Evolutionary conservation across 805 yeast genomes (phyloP).

Genomic region (Cyberlindnera euphorbiae): DNA sequence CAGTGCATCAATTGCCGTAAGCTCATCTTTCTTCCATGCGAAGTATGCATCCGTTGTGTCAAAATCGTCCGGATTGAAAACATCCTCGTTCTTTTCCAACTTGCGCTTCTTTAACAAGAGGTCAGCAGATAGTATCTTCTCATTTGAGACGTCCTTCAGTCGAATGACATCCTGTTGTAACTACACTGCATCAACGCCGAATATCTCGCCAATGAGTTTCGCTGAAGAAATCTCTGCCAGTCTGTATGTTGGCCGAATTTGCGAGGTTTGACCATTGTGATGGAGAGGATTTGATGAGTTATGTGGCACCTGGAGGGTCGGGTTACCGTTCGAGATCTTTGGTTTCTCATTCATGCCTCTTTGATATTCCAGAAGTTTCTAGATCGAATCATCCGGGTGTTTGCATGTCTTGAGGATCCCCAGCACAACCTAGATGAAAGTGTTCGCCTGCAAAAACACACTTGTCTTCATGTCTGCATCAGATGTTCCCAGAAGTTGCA

Average conservation of each 20-base stretch:
- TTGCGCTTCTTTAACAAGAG: slow-evolving; percentile 12
- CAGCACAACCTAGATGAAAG: slow-evolving; percentile 16
- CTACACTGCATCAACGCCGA: slow-evolving; percentile 41
- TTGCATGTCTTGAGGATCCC: slow-evolving; percentile 16
- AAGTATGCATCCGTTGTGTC: slow-evolving; percentile 28
- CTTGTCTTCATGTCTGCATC: slow-evolving; percentile 17
- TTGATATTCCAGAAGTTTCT: slow-evolving; percentile 41
- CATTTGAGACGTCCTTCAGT: slow-evolving; percentile 37
- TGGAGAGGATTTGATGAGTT: too few relatives aligned
- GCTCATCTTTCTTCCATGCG: slow-evolving; percentile 39
- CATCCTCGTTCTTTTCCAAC: slow-evolving; percentile 26
- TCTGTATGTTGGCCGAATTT: slow-evolving; percentile 42
- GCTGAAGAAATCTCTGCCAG: slow-evolving; percentile 52
- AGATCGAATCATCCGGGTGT: slow-evolving; percentile 32
- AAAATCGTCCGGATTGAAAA: slow-evolving; percentile 34
- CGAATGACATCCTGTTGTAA: slow-evolving; percentile 52
- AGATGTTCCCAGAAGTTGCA: slow-evolving; percentile 27
- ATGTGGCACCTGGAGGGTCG: too few relatives aligned
- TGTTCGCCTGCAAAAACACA: slow-evolving; percentile 18
- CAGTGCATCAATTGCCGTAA: neutral
- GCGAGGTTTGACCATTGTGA: neutral
- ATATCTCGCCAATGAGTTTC: slow-evolving; percentile 42
- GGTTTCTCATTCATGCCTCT: slow-evolving; percentile 23
- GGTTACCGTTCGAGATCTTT: too few relatives aligned
- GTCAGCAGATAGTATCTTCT: slow-evolving; percentile 29